Conservation (phyloP, 805 yeast genomes). For the Saccharomycopsis vini region DNA sequence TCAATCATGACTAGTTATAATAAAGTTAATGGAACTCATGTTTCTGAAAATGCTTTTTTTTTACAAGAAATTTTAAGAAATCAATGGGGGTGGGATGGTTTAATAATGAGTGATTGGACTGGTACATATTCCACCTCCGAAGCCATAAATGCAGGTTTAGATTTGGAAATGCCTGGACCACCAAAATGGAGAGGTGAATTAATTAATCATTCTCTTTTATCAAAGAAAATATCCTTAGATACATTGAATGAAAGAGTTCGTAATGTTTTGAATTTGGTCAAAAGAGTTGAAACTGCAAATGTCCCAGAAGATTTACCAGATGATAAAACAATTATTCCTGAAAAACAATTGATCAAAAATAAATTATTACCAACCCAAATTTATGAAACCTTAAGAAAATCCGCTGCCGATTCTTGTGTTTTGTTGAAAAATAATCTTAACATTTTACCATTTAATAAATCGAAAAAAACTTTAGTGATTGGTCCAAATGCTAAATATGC, state of each 20-base stretch:
- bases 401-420: no score
- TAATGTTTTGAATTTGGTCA: constrained; percentile 31
- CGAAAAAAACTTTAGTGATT: constrained; percentile 31
- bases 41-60: constrained; percentile 51
- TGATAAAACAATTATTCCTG: constrained; percentile 27
- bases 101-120: constrained; percentile 62
- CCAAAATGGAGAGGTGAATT: background rate
- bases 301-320: background rate
- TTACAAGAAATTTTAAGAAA: constrained; percentile 48
- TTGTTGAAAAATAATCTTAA: constrained; percentile 44
- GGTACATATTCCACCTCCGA: constrained; percentile 52
- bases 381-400: background rate
- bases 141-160: constrained; percentile 50
- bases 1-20: constrained; percentile 57
- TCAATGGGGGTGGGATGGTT: constrained; percentile 59
- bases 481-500: constrained; percentile 32
- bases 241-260: constrained; percentile 33
- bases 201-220: background rate
- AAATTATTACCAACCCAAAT: no score
- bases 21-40: constrained; percentile 44
- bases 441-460: constrained; percentile 40
- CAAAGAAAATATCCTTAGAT: constrained; percentile 29
- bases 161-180: constrained; percentile 56
- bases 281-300: background rate
- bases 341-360: no score